Evolutionary conservation across 2,329 filamentous ascomycete genomes (phyloP).

Genomic region (Penicillium crustosum): DNA sequence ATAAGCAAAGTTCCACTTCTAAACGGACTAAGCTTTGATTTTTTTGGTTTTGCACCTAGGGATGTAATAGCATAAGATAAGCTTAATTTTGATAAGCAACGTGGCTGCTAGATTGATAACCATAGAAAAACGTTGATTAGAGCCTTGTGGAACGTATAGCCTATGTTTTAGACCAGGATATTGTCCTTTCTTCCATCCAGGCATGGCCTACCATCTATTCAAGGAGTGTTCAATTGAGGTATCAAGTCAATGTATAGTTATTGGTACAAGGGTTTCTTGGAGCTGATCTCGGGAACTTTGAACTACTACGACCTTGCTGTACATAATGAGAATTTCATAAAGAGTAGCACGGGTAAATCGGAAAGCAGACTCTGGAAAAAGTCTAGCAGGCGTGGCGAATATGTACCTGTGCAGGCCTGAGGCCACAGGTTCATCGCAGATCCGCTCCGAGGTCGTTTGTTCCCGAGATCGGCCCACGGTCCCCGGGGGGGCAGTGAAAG

Average conservation of each 20-base stretch:
- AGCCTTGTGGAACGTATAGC: too few relatives aligned
- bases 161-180: not conserved
- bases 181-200: not conserved
- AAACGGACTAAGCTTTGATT: not conserved
- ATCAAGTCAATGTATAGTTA: not conserved
- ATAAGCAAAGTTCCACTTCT: not conserved
- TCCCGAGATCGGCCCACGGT: not conserved
- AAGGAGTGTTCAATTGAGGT: too few relatives aligned
- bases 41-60: not conserved
- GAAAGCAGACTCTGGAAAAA: not conserved
- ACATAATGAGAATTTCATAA: not conserved
- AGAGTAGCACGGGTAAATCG: not conserved
- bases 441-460: not conserved
- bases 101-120: not conserved
- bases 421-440: too few relatives aligned
- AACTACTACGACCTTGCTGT: not conserved
- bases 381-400: not conserved
- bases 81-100: constrained; percentile 5
- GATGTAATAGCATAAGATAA: not conserved
- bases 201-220: not conserved
- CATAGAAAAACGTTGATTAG: not conserved
- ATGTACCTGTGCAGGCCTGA: not conserved
- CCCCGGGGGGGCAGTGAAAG: not conserved
- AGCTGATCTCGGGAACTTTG: not conserved
- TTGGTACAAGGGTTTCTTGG: not conserved